Evolutionary conservation across 306 rosid genomes (phyloP).

Genomic region (Cotoneaster glaucophyllus): DNA sequence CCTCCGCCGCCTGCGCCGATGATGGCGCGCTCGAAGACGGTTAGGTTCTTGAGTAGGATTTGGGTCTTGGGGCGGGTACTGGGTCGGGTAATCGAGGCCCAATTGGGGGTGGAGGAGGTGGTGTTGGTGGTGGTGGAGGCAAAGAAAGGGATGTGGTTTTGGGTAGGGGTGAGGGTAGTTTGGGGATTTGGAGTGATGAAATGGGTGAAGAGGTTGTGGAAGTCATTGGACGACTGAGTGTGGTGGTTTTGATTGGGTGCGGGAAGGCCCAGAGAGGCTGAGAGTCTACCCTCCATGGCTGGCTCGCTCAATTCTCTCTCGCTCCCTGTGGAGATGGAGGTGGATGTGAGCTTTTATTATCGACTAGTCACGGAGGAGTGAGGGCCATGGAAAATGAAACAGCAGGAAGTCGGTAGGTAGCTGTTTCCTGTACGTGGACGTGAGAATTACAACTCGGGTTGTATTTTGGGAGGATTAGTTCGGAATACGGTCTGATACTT

Average conservation of each 20-base stretch:
- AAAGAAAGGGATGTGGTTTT: constrained; percentile 9
- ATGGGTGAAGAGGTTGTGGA: constrained; percentile 34
- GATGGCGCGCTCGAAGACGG: constrained; percentile 76
- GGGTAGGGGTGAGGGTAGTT: neutral
- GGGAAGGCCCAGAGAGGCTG: constrained; percentile 64
- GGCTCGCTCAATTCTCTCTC: neutral
- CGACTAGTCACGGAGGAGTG: neutral
- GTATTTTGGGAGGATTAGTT: neutral
- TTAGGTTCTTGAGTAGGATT: constrained; percentile 40
- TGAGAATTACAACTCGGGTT: neutral
- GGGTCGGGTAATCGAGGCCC: constrained; percentile 27
- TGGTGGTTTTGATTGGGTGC: constrained; percentile 26
- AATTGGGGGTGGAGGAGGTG: constrained; percentile 14
- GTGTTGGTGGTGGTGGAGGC: constrained; percentile 20
- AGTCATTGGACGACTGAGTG: constrained; percentile 7
- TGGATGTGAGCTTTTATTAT: neutral
- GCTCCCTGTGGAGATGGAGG: too few relatives aligned
- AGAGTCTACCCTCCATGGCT: constrained; percentile 64
- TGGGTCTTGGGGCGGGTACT: constrained; percentile 29
- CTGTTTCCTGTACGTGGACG: neutral
- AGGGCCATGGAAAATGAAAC: neutral
- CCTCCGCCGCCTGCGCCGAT: constrained; percentile 87
- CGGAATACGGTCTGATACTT: too few relatives aligned
- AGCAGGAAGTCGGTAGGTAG: neutral
- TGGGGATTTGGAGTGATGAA: constrained; percentile 28